Evolutionary conservation across 306 rosid species (phyloP), one percentile per base, ranked within the genome.

Genomic region (Vicia villosa): DNA sequence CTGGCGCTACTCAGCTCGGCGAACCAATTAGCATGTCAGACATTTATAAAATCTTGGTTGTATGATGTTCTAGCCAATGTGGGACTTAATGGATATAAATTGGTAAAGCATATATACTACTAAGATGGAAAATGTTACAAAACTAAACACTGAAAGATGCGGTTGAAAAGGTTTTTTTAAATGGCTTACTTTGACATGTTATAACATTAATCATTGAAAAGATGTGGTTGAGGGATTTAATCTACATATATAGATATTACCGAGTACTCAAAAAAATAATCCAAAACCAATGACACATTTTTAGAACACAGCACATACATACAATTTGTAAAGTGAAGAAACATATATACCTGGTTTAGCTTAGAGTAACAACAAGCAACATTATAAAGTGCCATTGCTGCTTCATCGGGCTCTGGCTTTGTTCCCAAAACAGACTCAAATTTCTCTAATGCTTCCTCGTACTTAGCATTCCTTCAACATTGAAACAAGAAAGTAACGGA

Each of bases 291-390:
- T 30, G 36, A 28, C 15, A 34, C 65, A 70, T 63, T 54, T 30
- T 42, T 14, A 37, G 57, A 62, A 30, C 24, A 62, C 8, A 46
- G 52, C 46, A 30, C 42, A 28, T 66, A n/a, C 8, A 22, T 1
- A 22, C n/a, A 30, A 59, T 59, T 41, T 42, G 43, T 49, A 52
- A 42, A 10, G 16, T n/a, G n/a, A 71, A 65, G 40, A 71, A 58
- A 47, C 5, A 57, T 8, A 52, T 7, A 20, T 86, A 91, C 99
- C 96, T 87, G 96, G 80, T 94, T 87, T 75, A 94, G 91, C 83
- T 88, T 91, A 56, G 99, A 87, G 79, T 91, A 94, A 73, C 96
- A 91, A 60, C 92, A 94, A 50, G 97, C 92, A 64, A 94, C 99
- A 69, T 94, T 94, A 83, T 94, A 94, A 77, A 89, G 80, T 62